Base-by-base conservation (phyloP, 2,329 filamentous ascomycete species). In the Beauveria scarabaeidicola region DNA sequence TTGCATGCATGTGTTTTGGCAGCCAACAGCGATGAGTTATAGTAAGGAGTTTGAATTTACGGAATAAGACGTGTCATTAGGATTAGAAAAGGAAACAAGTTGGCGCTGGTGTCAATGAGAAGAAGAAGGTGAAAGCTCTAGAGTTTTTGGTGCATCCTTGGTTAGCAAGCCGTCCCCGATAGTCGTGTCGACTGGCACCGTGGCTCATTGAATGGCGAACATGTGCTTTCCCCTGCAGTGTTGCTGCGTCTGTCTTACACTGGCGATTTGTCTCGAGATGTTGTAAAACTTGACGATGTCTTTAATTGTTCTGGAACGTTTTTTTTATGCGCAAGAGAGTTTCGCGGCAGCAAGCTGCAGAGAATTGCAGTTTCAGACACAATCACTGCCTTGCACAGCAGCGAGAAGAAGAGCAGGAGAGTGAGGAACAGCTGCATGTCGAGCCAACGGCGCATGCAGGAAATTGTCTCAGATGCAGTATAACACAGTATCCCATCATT, bases 401-500 rank as follows among this genome's bases (percentile, higher is more conserved):
- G n/a, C 13, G 11, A 21, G 17, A 38, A 9, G 15, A 36, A 40
- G 27, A 10, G 23, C 23, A 23, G 19, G n/a, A 36, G 23, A 15
- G 48, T 6, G 6, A 11, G 17, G 40, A 58, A 25, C 27, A 52
- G 56, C 46, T 58, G 47, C 55, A 58, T 58, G 38, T 25, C 23
- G 6, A 19, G 29, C 17, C 17, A 58, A 29, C 56, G 48, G 46
- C 38, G 27, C 56, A 25, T 52, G 56, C 56, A 58, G 52, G 48
- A 52, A 52, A 27, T 19, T 58, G 56, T 58, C 47, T 58, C 56
- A 58, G 47, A 41, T 38, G 50, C 56, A 8, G 46, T 29, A 56
- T 15, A 27, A 52, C n/a, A 56, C 17, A 21, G 29, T 19, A 25
- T 25, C n/a, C n/a, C n/a, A 47, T 25, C 17, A 32, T 19, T 29